Evolutionary conservation across 371 early-diverging fungal genomes (phyloP).

Genomic region (Syncephalastrum contaminatum): DNA sequence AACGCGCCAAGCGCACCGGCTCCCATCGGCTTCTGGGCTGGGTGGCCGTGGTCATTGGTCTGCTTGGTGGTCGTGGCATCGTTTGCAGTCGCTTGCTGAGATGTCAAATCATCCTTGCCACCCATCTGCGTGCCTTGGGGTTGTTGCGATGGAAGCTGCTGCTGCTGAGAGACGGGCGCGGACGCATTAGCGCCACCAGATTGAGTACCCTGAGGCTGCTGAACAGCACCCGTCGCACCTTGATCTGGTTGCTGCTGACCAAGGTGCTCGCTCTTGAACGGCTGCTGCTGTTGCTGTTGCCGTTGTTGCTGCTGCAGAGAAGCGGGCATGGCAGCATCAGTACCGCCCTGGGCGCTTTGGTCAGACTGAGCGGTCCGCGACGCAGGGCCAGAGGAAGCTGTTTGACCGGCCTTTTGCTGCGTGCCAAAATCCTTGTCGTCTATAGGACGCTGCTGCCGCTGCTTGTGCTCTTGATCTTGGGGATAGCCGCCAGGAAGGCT

Average conservation of each 20-base stretch:
- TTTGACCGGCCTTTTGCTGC: background rate
- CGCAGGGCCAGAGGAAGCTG: background rate
- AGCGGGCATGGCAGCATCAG: background rate
- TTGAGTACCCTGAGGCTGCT: too few species aligned
- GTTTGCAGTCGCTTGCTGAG: background rate
- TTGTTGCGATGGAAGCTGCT: too few species aligned
- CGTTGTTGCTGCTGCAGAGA: background rate
- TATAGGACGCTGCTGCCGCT: too few species aligned
- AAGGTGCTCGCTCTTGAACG: constrained; percentile 4
- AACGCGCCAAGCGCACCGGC: too few species aligned
- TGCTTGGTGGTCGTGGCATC: background rate
- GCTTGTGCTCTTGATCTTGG: too few species aligned
- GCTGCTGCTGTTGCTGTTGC: background rate
- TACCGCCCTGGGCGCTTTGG: background rate
- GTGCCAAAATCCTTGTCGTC: background rate
- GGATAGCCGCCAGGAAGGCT: too few species aligned
- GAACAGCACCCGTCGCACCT: too few species aligned
- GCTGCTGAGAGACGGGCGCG: too few species aligned
- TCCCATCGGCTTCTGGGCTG: background rate
- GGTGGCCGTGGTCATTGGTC: background rate
- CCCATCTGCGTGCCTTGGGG: background rate
- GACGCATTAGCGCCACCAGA: too few species aligned
- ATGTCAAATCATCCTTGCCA: background rate
- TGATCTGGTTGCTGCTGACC: background rate
- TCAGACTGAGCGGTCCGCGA: background rate